phyloP scores from a whole-genome alignment of 1,284 basidiomycete species.

The Sanghuangporus weigelae region DNA sequence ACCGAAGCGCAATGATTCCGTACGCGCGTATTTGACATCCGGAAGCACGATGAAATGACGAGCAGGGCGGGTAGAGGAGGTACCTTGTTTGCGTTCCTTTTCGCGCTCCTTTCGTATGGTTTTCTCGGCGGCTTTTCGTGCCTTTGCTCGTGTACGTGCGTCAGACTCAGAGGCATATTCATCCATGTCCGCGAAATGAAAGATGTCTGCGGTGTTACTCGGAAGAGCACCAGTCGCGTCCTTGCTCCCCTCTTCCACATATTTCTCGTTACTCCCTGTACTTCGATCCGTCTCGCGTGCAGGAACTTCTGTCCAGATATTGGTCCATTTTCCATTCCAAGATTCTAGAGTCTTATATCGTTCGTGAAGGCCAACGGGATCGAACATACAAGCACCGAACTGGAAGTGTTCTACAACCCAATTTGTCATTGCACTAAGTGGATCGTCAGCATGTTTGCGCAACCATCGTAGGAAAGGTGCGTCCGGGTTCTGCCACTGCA shows the following conservation, averaged over 20 bases:
- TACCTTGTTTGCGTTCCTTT: slow-evolving; percentile 25
- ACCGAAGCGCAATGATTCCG: slow-evolving; percentile 33
- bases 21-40: not conserved
- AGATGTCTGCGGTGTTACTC: slow-evolving; percentile 23
- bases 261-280: not conserved
- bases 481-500: slow-evolving; percentile 32
- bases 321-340: slow-evolving; percentile 48
- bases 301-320: slow-evolving; percentile 48
- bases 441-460: slow-evolving; percentile 45
- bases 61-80: slow-evolving; percentile 9
- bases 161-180: not conserved
- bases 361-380: slow-evolving; percentile 39
- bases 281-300: not conserved
- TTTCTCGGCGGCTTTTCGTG: slow-evolving; percentile 25
- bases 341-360: slow-evolving; percentile 40
- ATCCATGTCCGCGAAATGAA: slow-evolving; percentile 21
- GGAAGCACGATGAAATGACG: slow-evolving; percentile 50
- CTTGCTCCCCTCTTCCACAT: slow-evolving; percentile 11
- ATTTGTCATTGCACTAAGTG: slow-evolving; percentile 38
- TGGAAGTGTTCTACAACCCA: slow-evolving; percentile 51
- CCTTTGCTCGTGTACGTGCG: slow-evolving; percentile 18
- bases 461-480: slow-evolving; percentile 41
- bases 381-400: slow-evolving; percentile 53
- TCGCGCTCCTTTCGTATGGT: slow-evolving; percentile 23
- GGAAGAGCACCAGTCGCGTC: not conserved